phyloP scores from a whole-genome alignment of 495 filamentous ascomycete species.

The Polyplosphaeria fusca region DNA sequence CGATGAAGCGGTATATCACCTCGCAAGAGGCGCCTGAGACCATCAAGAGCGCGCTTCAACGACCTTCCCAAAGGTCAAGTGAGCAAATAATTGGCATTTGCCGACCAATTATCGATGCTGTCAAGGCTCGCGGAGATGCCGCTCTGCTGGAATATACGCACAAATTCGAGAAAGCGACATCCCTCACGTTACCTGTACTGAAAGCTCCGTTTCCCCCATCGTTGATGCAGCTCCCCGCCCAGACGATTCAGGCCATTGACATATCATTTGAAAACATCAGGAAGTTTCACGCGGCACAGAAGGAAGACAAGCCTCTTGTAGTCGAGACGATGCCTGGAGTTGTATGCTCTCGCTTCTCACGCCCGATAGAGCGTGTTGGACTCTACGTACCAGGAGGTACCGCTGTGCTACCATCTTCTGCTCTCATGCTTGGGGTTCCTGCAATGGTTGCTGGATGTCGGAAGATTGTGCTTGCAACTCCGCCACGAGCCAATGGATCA shows the following conservation, averaged over 20 bases:
- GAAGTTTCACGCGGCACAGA: slow-evolving; percentile 88
- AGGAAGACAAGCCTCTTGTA: slow-evolving; percentile 68
- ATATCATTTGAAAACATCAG: slow-evolving; percentile 88
- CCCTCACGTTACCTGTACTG: slow-evolving; percentile 81
- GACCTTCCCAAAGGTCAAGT: slow-evolving; percentile 87
- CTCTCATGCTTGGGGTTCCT: slow-evolving; percentile 95
- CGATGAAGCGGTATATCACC: slow-evolving; percentile 75
- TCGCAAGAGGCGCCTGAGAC: slow-evolving; percentile 56
- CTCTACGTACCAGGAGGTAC: slow-evolving; percentile 95
- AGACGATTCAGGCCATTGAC: slow-evolving; percentile 88
- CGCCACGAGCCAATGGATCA: slow-evolving; percentile 82
- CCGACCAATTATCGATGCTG: slow-evolving; percentile 82
- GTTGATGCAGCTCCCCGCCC: slow-evolving; percentile 77
- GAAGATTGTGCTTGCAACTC: slow-evolving; percentile 88
- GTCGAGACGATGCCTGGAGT: slow-evolving; percentile 98
- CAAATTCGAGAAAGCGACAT: slow-evolving; percentile 94
- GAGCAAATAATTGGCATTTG: slow-evolving; percentile 88
- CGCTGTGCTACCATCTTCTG: slow-evolving; percentile 90
- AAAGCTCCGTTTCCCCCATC: slow-evolving; percentile 78
- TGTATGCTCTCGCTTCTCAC: slow-evolving; percentile 85
- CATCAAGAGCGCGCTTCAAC: slow-evolving; percentile 68
- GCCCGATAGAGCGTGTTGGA: slow-evolving; percentile 90
- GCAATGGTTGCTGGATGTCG: slow-evolving; percentile 98
- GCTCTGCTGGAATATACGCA: slow-evolving; percentile 88
- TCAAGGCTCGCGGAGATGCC: slow-evolving; percentile 76